phyloP scores from a whole-genome alignment of 2,329 filamentous ascomycete genomes.

The Claviceps digitariae region DNA sequence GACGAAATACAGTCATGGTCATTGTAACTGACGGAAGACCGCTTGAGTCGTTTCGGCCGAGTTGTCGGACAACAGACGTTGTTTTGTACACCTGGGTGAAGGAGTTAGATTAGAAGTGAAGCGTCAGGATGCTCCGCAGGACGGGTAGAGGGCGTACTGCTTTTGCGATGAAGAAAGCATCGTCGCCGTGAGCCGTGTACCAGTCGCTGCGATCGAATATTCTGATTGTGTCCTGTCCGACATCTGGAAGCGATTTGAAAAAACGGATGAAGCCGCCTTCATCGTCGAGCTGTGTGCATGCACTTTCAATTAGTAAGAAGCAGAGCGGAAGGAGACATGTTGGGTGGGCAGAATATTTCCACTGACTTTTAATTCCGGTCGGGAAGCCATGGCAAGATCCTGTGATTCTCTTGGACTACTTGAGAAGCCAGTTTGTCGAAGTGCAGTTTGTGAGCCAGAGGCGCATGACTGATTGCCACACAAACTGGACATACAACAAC shows the following conservation, averaged over 20 bases:
- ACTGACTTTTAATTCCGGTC: conserved; percentile 56
- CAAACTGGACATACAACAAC: no score
- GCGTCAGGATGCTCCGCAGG: background rate
- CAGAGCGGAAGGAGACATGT: background rate
- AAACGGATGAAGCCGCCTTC: conserved; percentile 94
- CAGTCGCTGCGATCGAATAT: conserved; percentile 92
- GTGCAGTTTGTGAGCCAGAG: background rate
- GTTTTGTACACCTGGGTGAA: conserved; percentile 78
- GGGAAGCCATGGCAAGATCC: conserved; percentile 47
- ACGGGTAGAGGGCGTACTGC: conserved; percentile 37
- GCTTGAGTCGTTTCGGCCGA: conserved; percentile 73
- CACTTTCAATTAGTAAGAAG: background rate
- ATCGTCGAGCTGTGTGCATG: conserved; percentile 62
- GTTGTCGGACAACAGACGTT: conserved; percentile 81
- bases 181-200: conserved; percentile 84
- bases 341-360: no score
- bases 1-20: conserved; percentile 87
- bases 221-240: conserved; percentile 63
- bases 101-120: background rate
- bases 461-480: background rate
- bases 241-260: conserved; percentile 71
- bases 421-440: background rate
- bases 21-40: conserved; percentile 88
- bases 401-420: background rate
- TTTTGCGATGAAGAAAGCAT: conserved; percentile 72